phyloP scores from a whole-genome alignment of 768 basidiomycete species.

The Suillus spraguei region DNA sequence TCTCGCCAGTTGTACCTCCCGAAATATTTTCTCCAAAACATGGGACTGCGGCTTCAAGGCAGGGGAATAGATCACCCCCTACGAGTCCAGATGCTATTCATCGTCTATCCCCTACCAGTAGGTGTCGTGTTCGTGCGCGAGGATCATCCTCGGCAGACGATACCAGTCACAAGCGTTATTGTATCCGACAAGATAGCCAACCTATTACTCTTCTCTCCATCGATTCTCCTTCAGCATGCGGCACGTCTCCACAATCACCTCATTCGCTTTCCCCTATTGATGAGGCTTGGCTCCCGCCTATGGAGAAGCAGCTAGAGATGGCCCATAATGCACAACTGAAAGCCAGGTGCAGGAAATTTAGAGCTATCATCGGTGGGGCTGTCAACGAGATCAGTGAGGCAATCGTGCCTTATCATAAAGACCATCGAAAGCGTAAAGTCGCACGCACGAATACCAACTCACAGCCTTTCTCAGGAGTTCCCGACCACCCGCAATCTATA shows the following conservation, averaged over 20 bases:
- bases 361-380: slow-evolving; percentile 1
- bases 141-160: neutral
- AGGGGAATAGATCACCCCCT: neutral
- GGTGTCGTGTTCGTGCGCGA: neutral
- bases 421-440: neutral
- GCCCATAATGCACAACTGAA: neutral
- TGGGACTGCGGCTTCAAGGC: neutral
- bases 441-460: neutral
- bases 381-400: slow-evolving; percentile 1
- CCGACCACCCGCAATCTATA: neutral
- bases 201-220: slow-evolving; percentile 1
- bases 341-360: neutral
- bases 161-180: neutral
- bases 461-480: neutral
- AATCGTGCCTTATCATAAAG: neutral
- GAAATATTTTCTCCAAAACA: neutral
- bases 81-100: neutral
- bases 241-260: neutral
- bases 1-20: neutral
- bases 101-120: neutral
- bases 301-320: slow-evolving; percentile 5
- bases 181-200: slow-evolving; percentile 3
- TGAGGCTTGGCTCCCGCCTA: neutral
- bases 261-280: slow-evolving; percentile 5
- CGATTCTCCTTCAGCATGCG: neutral